Conservation (phyloP, 2,329 filamentous ascomycete species). For the Graphilbum sp. region DNA sequence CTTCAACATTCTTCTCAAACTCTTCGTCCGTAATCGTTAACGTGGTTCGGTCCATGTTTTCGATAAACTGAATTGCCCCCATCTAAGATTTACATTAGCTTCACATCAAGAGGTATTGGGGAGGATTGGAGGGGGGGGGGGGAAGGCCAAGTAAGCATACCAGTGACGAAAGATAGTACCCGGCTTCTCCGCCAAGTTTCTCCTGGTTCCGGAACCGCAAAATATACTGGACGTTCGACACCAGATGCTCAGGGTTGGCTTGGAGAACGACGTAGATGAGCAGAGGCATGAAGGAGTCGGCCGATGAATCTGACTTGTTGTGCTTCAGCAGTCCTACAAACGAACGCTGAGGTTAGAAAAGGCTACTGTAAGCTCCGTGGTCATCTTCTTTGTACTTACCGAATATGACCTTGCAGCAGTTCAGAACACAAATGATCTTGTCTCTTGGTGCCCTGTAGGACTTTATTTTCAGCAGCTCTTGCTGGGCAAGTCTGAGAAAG, state of each 20-base stretch:
- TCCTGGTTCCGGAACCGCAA: constrained; percentile 93
- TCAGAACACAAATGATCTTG: constrained; percentile 95
- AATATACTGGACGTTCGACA: constrained; percentile 97
- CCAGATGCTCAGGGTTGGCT: constrained; percentile 85
- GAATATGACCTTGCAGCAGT: constrained; percentile 99
- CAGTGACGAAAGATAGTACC: constrained; percentile 91
- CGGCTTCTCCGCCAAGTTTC: constrained; percentile 91
- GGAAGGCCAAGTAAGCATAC: too few species aligned
- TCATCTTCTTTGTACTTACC: too few species aligned
- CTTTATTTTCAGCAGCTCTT: constrained; percentile 92
- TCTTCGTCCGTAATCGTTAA: constrained; percentile 89
- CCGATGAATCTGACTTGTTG: constrained; percentile 82
- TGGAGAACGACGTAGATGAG: constrained; percentile 92
- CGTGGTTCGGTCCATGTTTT: constrained; percentile 86
- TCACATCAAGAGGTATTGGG: too few species aligned
- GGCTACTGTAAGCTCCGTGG: too few species aligned
- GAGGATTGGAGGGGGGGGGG: too few species aligned
- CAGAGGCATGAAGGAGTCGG: constrained; percentile 87
- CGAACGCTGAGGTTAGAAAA: too few species aligned
- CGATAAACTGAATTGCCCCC: constrained; percentile 92
- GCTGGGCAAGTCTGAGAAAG: constrained; percentile 77
- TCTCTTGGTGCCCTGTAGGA: constrained; percentile 93
- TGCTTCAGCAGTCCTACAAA: constrained; percentile 85
- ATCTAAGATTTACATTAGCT: too few species aligned
- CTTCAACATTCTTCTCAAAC: constrained; percentile 92